phyloP scores from a whole-genome alignment of 2,329 filamentous ascomycete species.

The Aspergillus novoparasiticus region DNA sequence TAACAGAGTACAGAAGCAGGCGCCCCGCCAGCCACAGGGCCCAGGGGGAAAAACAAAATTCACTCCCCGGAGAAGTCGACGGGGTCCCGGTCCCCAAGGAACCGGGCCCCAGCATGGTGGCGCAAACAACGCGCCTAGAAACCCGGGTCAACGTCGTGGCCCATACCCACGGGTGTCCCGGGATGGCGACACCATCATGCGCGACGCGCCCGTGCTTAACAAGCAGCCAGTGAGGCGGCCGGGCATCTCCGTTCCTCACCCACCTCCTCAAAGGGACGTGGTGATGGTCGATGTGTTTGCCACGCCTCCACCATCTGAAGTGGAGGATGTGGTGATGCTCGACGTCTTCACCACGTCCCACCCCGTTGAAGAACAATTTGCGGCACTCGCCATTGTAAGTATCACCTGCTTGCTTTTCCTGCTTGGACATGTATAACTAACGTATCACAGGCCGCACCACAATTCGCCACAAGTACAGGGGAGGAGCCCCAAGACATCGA shows the following conservation, averaged over 20 bases:
- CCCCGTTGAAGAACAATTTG: neutral
- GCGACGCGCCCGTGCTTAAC: neutral
- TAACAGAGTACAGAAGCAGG: neutral
- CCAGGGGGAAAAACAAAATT: neutral
- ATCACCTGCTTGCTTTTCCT: neutral
- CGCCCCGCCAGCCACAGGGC: neutral
- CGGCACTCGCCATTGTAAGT: neutral
- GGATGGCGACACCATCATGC: constrained; percentile 9
- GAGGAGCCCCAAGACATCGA: neutral
- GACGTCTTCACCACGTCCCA: neutral
- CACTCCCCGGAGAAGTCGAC: neutral
- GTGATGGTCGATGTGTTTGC: neutral
- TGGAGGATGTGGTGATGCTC: neutral
- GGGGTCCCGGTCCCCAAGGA: too few relatives aligned
- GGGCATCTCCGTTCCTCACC: neutral
- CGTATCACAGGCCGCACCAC: neutral
- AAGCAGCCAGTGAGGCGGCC: neutral
- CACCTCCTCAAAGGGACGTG: neutral
- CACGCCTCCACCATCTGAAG: neutral
- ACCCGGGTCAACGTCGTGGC: neutral
- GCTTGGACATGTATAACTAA: neutral
- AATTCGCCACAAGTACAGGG: neutral
- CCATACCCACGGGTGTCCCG: neutral
- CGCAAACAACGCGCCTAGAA: neutral
- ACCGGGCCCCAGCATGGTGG: neutral